Conservation (phyloP, 805 yeast genomes). For the Saturnispora bothae region DNA sequence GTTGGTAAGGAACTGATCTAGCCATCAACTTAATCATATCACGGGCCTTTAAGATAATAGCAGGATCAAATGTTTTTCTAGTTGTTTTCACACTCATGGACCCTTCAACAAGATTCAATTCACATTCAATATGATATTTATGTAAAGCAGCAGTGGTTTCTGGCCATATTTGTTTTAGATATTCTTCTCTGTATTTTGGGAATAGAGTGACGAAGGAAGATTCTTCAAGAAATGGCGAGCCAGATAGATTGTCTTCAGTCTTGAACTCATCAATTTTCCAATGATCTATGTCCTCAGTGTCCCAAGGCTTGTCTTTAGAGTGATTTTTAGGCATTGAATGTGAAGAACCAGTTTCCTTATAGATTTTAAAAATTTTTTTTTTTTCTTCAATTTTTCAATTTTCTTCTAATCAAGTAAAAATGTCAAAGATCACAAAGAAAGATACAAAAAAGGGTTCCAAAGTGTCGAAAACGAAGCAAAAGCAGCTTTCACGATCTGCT, state of each 20-base stretch:
- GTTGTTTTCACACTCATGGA: slow-evolving; percentile 96
- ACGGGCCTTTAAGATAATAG: slow-evolving; percentile 84
- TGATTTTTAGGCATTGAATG: slow-evolving; percentile 76
- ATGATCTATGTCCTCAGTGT: slow-evolving; percentile 86
- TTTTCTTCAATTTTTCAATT: neutral
- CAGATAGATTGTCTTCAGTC: slow-evolving; percentile 80
- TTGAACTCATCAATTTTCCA: slow-evolving; percentile 85
- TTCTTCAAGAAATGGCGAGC: slow-evolving; percentile 88
- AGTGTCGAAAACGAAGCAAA: slow-evolving; percentile 17
- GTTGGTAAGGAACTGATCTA: slow-evolving; percentile 94
- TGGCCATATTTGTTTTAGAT: slow-evolving; percentile 83
- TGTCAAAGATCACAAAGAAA: neutral
- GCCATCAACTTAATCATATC: slow-evolving; percentile 89
- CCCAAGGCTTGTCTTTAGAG: slow-evolving; percentile 97
- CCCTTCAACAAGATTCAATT: slow-evolving; percentile 86
- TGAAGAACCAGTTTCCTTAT: neutral
- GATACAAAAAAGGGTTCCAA: neutral
- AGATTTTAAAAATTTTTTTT: neutral
- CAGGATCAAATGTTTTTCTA: slow-evolving; percentile 91
- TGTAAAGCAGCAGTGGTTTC: slow-evolving; percentile 80
- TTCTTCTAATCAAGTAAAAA: neutral
- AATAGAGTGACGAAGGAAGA: slow-evolving; percentile 89
- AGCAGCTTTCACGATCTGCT: slow-evolving; percentile 17
- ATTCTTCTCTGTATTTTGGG: slow-evolving; percentile 92
- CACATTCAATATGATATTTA: slow-evolving; percentile 67